These are phyloP conservation scores for Pseudocohnilembus persalinus DNA, from an alignment of 169 alveolate species.

Conservation along the genomic window DNA sequence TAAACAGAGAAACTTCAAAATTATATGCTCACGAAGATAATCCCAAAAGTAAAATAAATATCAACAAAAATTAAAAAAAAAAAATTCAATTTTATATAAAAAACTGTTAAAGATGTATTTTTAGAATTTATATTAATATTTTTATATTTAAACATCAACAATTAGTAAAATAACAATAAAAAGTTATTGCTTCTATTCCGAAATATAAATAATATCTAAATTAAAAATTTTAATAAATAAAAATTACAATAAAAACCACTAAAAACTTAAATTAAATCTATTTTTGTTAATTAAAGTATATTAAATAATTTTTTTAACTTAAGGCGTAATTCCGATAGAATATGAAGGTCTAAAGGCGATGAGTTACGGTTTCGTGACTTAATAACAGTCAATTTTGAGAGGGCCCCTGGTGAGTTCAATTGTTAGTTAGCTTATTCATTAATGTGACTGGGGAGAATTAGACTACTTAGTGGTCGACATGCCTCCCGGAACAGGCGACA, in stretches of 20 bases:
- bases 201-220: too few relatives aligned
- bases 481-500: slow-evolving; percentile 99
- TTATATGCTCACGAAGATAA: slow-evolving; percentile 65
- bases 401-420: slow-evolving; percentile 95
- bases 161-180: too few relatives aligned
- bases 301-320: not conserved
- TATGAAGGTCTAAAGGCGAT: slow-evolving; percentile 89
- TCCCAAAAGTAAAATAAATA: slow-evolving; percentile 34
- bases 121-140: too few relatives aligned
- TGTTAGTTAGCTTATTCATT: slow-evolving; percentile 86
- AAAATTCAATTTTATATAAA: too few relatives aligned
- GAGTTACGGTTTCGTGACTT: slow-evolving; percentile 90
- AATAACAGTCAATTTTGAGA: slow-evolving; percentile 88
- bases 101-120: too few relatives aligned
- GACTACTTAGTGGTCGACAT: slow-evolving; percentile 97
- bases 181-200: too few relatives aligned
- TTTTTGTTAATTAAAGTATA: not conserved
- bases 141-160: too few relatives aligned
- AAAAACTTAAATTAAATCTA: not conserved
- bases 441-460: slow-evolving; percentile 97
- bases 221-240: not conserved
- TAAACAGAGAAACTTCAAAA: slow-evolving; percentile 72
- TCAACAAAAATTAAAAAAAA: too few relatives aligned
- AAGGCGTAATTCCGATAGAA: slow-evolving; percentile 73
- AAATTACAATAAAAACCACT: not conserved